Conservation (phyloP, 345 rosid species). For the Aquilaria malaccensis region DNA sequence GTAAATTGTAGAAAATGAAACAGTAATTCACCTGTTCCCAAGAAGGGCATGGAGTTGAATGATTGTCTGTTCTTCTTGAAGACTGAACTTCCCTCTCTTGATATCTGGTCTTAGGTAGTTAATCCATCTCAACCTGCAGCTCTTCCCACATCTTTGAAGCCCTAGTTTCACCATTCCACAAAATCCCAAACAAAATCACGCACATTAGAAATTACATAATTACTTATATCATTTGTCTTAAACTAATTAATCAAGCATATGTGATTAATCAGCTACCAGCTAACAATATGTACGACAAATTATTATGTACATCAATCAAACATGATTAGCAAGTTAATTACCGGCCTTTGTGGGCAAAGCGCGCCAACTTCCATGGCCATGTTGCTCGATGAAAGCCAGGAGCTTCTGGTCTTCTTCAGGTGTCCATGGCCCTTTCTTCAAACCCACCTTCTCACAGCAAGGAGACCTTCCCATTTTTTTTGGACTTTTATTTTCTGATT, state of each 20-base stretch:
- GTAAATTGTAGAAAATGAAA: background rate
- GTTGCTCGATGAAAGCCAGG: conserved; percentile 37
- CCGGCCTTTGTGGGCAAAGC: conserved; percentile 51
- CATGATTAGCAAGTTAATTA: background rate
- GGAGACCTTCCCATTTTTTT: conserved; percentile 31
- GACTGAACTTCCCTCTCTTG: conserved; percentile 48
- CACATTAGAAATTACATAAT: background rate
- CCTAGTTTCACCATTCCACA: conserved; percentile 15
- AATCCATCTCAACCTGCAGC: conserved; percentile 59
- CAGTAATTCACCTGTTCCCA: conserved; percentile 37
- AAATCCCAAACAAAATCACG: background rate
- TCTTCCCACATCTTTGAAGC: conserved; percentile 59
- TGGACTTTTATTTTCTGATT: too few species aligned
- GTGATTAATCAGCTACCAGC: background rate
- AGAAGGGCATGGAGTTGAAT: conserved; percentile 55
- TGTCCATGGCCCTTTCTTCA: conserved; percentile 66
- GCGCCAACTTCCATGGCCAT: conserved; percentile 55
- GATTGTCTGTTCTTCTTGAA: conserved; percentile 50
- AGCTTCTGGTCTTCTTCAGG: conserved; percentile 58
- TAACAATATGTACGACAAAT: background rate
- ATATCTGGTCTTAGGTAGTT: conserved; percentile 54
- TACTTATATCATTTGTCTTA: too few species aligned
- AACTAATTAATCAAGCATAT: too few species aligned
- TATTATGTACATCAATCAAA: background rate
- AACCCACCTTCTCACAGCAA: conserved; percentile 41